Conservation (phyloP, 179 eudicot genomes). For the Corrigiola litoralis region DNA sequence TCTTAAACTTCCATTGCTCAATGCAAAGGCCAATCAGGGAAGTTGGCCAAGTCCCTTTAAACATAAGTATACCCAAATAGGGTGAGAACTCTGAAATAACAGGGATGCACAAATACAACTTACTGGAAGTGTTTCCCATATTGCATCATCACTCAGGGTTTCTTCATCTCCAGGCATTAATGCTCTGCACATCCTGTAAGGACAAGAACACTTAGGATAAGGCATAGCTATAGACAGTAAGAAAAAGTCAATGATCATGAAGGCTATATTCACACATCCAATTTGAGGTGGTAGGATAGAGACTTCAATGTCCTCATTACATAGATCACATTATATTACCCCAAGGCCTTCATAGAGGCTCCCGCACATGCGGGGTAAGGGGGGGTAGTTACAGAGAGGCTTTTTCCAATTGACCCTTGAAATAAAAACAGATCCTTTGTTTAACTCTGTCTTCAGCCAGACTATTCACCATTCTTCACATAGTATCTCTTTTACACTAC, state of each 20-base stretch:
- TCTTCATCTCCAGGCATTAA: conserved; percentile 92
- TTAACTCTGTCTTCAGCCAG: too few species aligned
- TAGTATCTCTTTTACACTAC: too few species aligned
- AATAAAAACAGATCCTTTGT: too few species aligned
- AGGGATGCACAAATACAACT: conserved; percentile 22
- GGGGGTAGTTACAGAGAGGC: too few species aligned
- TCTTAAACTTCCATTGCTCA: background rate
- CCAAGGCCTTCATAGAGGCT: too few species aligned
- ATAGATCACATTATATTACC: too few species aligned
- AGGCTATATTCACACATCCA: too few species aligned
- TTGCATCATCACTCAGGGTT: conserved; percentile 78
- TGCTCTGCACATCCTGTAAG: conserved; percentile 88
- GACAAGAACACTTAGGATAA: conserved; percentile 16
- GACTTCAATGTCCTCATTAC: too few species aligned
- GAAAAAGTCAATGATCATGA: background rate
- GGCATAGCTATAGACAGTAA: background rate
- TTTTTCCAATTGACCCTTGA: too few species aligned
- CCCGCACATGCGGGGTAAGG: too few species aligned
- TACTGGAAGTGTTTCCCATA: conserved; percentile 99
- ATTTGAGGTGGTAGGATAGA: too few species aligned
- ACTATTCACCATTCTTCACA: too few species aligned
- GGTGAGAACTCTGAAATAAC: background rate
- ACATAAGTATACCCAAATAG: background rate
- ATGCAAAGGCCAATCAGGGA: background rate
- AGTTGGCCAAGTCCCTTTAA: background rate